These are phyloP conservation scores for Middelhovenomyces tepae DNA, from an alignment of 805 yeast species.

Conservation along the genomic window DNA sequence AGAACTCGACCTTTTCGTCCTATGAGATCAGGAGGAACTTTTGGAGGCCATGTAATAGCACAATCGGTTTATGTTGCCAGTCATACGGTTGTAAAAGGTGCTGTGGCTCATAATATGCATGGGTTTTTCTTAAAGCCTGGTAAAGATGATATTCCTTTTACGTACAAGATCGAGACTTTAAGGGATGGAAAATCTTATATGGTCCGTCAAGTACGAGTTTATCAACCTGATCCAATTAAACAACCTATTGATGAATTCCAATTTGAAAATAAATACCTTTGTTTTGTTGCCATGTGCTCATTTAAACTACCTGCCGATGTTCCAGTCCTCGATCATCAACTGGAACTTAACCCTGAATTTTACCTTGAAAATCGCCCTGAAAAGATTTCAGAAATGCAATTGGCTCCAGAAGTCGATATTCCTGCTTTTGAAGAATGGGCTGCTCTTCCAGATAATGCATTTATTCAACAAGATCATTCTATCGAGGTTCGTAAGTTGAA, in stretches of 20 bases:
- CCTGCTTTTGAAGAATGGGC: slow-evolving; percentile 17
- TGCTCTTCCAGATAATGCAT: slow-evolving; percentile 6
- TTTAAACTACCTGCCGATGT: slow-evolving; percentile 11
- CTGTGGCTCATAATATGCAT: slow-evolving; percentile 19
- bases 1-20: slow-evolving; percentile 20
- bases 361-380: slow-evolving; percentile 8
- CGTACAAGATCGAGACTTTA: slow-evolving; percentile 19
- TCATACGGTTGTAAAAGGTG: slow-evolving; percentile 15
- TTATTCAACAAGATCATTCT: slow-evolving; percentile 19
- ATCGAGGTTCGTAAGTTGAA: slow-evolving; percentile 24
- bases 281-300: slow-evolving; percentile 15
- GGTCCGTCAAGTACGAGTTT: slow-evolving; percentile 21
- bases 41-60: slow-evolving; percentile 25
- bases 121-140: slow-evolving; percentile 25
- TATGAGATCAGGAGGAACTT: slow-evolving; percentile 19
- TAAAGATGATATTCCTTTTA: slow-evolving; percentile 20
- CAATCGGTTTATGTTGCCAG: slow-evolving; percentile 21
- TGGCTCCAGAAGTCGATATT: slow-evolving; percentile 23
- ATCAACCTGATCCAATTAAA: slow-evolving; percentile 17
- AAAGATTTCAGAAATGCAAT: slow-evolving; percentile 12
- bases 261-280: slow-evolving; percentile 12
- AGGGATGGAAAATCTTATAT: slow-evolving; percentile 22
- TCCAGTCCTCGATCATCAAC: slow-evolving; percentile 11
- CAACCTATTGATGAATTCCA: slow-evolving; percentile 14
- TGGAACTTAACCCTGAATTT: slow-evolving; percentile 13